phyloP scores from a whole-genome alignment of 352 stramenopile species.

The Pythium grandisporangium region DNA sequence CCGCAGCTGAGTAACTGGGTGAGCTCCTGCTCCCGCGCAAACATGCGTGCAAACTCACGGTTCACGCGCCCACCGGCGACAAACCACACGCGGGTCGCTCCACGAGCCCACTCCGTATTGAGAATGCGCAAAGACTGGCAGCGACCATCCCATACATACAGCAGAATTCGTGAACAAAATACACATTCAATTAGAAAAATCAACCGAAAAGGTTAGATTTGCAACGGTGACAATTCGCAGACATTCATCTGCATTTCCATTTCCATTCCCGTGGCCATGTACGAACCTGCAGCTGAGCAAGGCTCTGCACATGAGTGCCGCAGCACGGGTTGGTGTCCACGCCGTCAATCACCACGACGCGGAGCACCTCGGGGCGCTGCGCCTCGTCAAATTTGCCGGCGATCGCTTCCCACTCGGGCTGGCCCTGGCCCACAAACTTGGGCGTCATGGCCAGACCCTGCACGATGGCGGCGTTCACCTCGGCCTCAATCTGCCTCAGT shows the following conservation, averaged over 20 bases:
- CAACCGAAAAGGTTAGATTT: too few relatives aligned
- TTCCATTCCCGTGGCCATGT: too few relatives aligned
- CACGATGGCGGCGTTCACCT: constrained; percentile 74
- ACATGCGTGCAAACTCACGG: constrained; percentile 72
- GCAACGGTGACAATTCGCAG: too few relatives aligned
- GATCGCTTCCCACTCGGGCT: constrained; percentile 43
- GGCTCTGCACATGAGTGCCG: constrained; percentile 76
- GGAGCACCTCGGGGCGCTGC: constrained; percentile 56
- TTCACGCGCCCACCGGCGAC: constrained; percentile 74
- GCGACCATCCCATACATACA: too few relatives aligned
- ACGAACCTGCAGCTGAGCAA: constrained; percentile 52
- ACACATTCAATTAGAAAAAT: too few relatives aligned
- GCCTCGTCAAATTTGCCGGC: constrained; percentile 45
- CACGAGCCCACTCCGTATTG: constrained; percentile 55
- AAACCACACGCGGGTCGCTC: constrained; percentile 73
- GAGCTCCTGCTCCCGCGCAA: constrained; percentile 41
- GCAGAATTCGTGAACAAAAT: too few relatives aligned
- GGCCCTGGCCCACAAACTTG: constrained; percentile 39
- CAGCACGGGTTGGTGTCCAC: constrained; percentile 85
- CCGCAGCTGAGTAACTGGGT: constrained; percentile 68
- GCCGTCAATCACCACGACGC: constrained; percentile 76
- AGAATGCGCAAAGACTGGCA: constrained; percentile 60
- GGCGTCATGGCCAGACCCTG: constrained; percentile 41
- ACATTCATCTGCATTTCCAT: too few relatives aligned
- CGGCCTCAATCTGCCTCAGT: constrained; percentile 47